A percentile compares a stretch with the other conserved stretches of the same genome.
Conservation (phyloP, 2,329 filamentous ascomycete genomes). For the Camillea tinctor region DNA sequence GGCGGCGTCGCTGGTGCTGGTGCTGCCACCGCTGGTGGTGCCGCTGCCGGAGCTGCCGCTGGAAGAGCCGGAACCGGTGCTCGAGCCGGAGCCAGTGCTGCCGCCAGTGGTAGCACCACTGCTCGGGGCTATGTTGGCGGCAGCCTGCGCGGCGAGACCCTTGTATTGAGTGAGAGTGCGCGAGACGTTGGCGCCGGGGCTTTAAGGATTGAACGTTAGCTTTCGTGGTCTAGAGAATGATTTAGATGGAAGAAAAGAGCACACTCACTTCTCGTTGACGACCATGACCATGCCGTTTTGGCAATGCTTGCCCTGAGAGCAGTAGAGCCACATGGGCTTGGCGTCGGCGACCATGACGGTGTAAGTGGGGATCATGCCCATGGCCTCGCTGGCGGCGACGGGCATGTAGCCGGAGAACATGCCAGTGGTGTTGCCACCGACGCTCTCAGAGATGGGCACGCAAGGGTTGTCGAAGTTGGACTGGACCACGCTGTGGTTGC, state of each 20-base stretch:
- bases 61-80: neutral
- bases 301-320: conserved; percentile 72
- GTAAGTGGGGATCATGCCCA: conserved; percentile 62
- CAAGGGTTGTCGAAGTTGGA: conserved; percentile 73
- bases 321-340: conserved; percentile 77
- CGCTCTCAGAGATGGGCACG: conserved; percentile 53
- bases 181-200: conserved; percentile 49
- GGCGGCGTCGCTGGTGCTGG: neutral
- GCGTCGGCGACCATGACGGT: conserved; percentile 68
- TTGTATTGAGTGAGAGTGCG: conserved; percentile 53
- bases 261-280: conserved; percentile 68
- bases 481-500: conserved; percentile 79
- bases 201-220: conserved; percentile 21
- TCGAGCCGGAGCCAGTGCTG: neutral
- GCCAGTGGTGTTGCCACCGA: conserved; percentile 47
- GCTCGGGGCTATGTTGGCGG: conserved; percentile 32
- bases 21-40: conserved; percentile 26
- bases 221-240: conserved; percentile 1
- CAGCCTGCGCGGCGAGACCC: conserved; percentile 34
- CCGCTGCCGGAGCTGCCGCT: neutral
- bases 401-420: conserved; percentile 68
- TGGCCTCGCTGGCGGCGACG: conserved; percentile 50
- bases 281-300: conserved; percentile 73
- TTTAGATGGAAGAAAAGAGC: neutral
- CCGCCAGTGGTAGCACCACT: conserved; percentile 17